A percentile compares a stretch with the other conserved stretches of the same genome.
These are phyloP conservation scores for Colletotrichum agaves DNA, from an alignment of 2,329 filamentous ascomycete species.

Conservation along the genomic window DNA sequence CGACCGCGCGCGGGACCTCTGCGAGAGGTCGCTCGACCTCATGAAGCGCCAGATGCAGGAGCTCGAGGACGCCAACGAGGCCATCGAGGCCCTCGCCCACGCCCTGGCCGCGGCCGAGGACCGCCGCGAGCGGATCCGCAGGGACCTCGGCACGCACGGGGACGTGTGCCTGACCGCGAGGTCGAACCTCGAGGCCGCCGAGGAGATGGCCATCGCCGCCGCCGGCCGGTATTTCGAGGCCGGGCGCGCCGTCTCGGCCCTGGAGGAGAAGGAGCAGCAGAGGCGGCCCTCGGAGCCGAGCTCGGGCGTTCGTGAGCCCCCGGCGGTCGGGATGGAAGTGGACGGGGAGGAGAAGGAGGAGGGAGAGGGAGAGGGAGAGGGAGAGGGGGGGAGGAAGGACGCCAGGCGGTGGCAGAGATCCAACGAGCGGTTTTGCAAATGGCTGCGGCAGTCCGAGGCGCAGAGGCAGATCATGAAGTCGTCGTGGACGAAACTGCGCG, in stretches of 20 bases:
- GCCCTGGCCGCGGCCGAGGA: constrained; percentile 25
- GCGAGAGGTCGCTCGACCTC: constrained; percentile 27
- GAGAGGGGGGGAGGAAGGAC: not conserved
- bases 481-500: constrained; percentile 34
- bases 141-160: constrained; percentile 23
- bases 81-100: constrained; percentile 15
- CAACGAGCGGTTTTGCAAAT: constrained; percentile 34
- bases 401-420: constrained; percentile 24
- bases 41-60: constrained; percentile 37
- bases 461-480: constrained; percentile 37
- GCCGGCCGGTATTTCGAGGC: constrained; percentile 30
- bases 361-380: not conserved
- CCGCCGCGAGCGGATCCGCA: constrained; percentile 20
- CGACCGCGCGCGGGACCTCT: constrained; percentile 27
- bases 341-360: not conserved
- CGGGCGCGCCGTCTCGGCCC: constrained; percentile 11
- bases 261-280: constrained; percentile 22
- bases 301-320: too few species aligned
- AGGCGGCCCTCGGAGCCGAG: too few species aligned
- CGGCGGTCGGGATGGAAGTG: too few species aligned
- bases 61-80: constrained; percentile 32
- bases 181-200: constrained; percentile 29
- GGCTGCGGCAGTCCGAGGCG: constrained; percentile 28
- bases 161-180: constrained; percentile 26
- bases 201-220: constrained; percentile 35